Base-by-base conservation (phyloP, 331 rosid species). In the Rhamnella rubrinervis region DNA sequence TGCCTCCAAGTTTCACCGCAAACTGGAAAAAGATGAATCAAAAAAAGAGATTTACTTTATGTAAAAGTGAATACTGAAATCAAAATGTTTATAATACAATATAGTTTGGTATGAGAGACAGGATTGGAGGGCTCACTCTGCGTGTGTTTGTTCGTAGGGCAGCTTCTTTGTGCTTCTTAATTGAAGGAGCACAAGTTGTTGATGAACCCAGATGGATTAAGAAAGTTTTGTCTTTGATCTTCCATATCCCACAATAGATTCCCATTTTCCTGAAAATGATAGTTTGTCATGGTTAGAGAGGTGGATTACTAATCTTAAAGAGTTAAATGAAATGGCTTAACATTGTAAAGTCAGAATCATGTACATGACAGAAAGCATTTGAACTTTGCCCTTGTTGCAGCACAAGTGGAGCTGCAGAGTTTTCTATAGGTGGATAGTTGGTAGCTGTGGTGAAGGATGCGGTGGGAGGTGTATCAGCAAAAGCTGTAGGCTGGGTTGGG, bases 221-320 rank as follows among this genome's bases (percentile, higher is more conserved):
- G 89, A 85, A 86, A 68, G 82, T 63, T 88, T 74, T 87, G 93
- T 78, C 88, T 79, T 44, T 86, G 93, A 57, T 90, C 96, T 71
- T 86, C 91, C 67, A 20, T 66, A n/a, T 86, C 93, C 96, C 96
- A 88, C 68, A 84, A 77, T n/a, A 82, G 72, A 74, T 72, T 80
- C 52, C 76, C 84, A 70, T 35, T 63, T 59, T 77, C 86, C 96
- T 92, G 93, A 89, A 83, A 85, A 81, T 71, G 63, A 84, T 59
- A 47, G 78, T 55, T 70, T 67, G 70, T 51, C 40, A 65, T 41
- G 21, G 70, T 79, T 65, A 64, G 71, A 50, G 7, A 74, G 51
- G 19, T 61, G 38, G 18, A n/a, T 6, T 63, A 20, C 20, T 19
- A 4, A 6, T 41, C 26, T 28, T 52, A 18, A 26, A n/a, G 18